These are phyloP conservation scores for Pseudophaeomoniella oleicola DNA, from an alignment of 2,329 filamentous ascomycete genomes.

Conservation along the genomic window DNA sequence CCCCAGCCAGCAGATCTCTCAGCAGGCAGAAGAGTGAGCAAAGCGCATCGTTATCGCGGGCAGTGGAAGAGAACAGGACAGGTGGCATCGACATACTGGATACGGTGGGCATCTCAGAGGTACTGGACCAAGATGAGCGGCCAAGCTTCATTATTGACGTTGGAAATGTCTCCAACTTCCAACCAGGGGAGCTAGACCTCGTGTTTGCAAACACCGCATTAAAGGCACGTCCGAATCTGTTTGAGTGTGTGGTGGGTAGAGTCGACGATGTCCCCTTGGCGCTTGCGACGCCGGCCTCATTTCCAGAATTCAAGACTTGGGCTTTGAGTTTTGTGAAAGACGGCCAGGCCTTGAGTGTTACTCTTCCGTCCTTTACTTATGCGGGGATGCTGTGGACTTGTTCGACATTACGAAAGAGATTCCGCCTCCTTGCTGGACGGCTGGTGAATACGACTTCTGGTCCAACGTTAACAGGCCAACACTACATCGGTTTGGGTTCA, in stretches of 20 bases:
- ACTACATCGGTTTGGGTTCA: not conserved
- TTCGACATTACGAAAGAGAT: constrained; percentile 52
- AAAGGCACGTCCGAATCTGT: constrained; percentile 39
- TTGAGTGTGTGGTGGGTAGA: constrained; percentile 42
- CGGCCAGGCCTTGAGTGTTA: constrained; percentile 37
- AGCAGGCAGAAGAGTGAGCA: not conserved
- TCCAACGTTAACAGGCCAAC: not conserved
- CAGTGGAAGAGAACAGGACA: constrained; percentile 33
- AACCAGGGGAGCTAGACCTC: constrained; percentile 41
- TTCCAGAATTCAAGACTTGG: constrained; percentile 56
- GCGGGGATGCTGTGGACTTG: constrained; percentile 56
- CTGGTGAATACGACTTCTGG: not conserved
- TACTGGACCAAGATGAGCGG: constrained; percentile 62
- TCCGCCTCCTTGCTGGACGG: constrained; percentile 52
- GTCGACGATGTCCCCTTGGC: constrained; percentile 25
- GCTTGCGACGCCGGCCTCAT: constrained; percentile 30
- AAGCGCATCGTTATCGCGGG: constrained; percentile 24
- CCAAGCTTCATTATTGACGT: constrained; percentile 66
- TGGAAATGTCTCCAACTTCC: constrained; percentile 40
- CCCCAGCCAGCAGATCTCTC: not conserved
- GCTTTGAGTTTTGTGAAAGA: constrained; percentile 41
- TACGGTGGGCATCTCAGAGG: constrained; percentile 52
- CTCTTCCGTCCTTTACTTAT: constrained; percentile 42
- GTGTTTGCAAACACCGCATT: constrained; percentile 57
- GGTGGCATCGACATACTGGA: constrained; percentile 43